These are phyloP conservation scores for Hymenoscyphus fructigenus DNA, from an alignment of 2,329 filamentous ascomycete genomes.

Conservation along the genomic window DNA sequence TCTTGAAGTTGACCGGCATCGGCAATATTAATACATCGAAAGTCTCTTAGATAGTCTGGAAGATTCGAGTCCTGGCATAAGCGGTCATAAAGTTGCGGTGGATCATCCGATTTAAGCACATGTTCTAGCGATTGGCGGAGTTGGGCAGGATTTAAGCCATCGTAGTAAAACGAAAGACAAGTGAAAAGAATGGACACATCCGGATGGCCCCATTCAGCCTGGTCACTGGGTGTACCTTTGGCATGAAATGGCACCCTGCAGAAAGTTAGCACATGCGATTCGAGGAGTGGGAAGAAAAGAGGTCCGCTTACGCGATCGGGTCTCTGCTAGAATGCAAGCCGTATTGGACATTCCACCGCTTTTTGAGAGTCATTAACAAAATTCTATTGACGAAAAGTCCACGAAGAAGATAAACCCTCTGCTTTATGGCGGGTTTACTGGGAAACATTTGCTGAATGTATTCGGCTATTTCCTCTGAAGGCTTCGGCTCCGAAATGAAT, in stretches of 20 bases:
- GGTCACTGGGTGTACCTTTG: conserved; percentile 61
- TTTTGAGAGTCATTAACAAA: conserved; percentile 48
- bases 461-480: conserved; percentile 27
- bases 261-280: too few relatives aligned
- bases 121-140: conserved; percentile 49
- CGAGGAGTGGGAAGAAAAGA: too few relatives aligned
- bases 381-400: conserved; percentile 62
- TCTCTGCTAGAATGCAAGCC: conserved; percentile 54
- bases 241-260: conserved; percentile 60
- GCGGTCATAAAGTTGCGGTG: conserved; percentile 53
- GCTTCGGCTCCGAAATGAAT: conserved; percentile 31
- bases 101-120: conserved; percentile 54
- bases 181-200: conserved; percentile 66
- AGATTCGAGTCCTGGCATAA: conserved; percentile 46
- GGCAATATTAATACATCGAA: conserved; percentile 58
- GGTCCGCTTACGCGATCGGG: conserved; percentile 53
- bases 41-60: conserved; percentile 49
- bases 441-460: conserved; percentile 34
- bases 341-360: conserved; percentile 62
- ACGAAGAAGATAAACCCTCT: conserved; percentile 55
- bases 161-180: conserved; percentile 66
- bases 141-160: conserved; percentile 51
- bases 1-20: conserved; percentile 51
- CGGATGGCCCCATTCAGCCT: conserved; percentile 67
- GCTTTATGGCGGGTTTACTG: conserved; percentile 35